phyloP scores from a whole-genome alignment of 176 grass and related monocot species.

The Rhynchospora tenuis region DNA sequence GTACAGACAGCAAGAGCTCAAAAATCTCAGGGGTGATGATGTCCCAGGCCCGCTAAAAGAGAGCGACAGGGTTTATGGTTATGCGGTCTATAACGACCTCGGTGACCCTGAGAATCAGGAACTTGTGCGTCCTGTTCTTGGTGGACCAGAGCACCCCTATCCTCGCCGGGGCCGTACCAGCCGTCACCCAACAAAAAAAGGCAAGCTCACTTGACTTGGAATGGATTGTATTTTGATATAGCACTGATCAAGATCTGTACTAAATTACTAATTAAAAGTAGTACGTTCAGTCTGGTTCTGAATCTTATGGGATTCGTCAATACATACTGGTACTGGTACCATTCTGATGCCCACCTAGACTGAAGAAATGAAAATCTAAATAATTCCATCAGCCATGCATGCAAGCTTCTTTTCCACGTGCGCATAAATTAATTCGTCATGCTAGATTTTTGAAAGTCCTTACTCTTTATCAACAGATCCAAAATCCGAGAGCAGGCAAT shows the following conservation, averaged over 20 bases:
- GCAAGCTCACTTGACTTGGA: slow-evolving; percentile 15
- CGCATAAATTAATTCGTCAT: background rate
- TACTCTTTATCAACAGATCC: slow-evolving; percentile 36
- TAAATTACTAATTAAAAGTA: background rate
- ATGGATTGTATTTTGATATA: background rate
- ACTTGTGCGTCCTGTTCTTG: slow-evolving; percentile 40
- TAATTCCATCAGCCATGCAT: background rate
- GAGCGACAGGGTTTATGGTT: slow-evolving; percentile 70
- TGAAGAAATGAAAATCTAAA: background rate
- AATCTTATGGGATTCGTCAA: background rate
- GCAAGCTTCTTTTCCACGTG: background rate
- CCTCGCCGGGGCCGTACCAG: slow-evolving; percentile 80
- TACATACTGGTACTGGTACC: background rate
- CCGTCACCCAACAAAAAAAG: slow-evolving; percentile 21
- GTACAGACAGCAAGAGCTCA: slow-evolving; percentile 59
- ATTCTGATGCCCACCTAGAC: background rate
- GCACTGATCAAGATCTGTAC: background rate
- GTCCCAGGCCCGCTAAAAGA: slow-evolving; percentile 39
- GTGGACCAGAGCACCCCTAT: slow-evolving; percentile 63
- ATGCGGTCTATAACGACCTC: slow-evolving; percentile 78
- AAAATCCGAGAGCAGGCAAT: slow-evolving; percentile 57
- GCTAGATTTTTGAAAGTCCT: background rate
- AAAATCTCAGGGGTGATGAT: slow-evolving; percentile 46
- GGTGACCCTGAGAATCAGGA: slow-evolving; percentile 42
- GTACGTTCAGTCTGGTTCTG: background rate